These are phyloP conservation scores for Leccinum variicolor DNA, from an alignment of 768 basidiomycete species.

Conservation along the genomic window DNA sequence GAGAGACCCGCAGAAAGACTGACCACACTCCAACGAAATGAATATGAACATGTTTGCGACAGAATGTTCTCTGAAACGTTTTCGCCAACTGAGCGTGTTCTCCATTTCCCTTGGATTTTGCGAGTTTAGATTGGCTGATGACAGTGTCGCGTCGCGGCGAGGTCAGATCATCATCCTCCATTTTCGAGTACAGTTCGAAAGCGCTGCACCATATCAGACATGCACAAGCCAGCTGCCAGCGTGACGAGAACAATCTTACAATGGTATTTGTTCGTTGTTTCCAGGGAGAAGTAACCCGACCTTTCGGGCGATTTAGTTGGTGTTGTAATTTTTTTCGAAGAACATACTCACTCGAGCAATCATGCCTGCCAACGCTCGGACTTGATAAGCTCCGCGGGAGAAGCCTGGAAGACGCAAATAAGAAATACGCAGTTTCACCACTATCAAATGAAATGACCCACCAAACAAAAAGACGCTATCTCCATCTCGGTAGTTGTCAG, in stretches of 20 bases:
- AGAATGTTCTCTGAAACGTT: constrained; percentile 37
- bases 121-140: constrained; percentile 3
- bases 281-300: constrained; percentile 41
- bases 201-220: constrained; percentile 26
- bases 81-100: constrained; percentile 21
- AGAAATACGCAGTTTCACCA: neutral
- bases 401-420: constrained; percentile 31
- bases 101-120: constrained; percentile 8
- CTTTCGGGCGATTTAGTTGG: constrained; percentile 15
- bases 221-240: neutral
- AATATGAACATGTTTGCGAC: constrained; percentile 31
- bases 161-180: constrained; percentile 14
- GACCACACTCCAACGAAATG: constrained; percentile 48
- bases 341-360: constrained; percentile 33
- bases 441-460: constrained; percentile 5
- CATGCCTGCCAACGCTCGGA: constrained; percentile 42
- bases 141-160: constrained; percentile 10
- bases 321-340: neutral
- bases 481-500: constrained; percentile 35
- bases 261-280: constrained; percentile 40
- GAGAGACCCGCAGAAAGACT: neutral
- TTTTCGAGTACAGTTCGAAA: constrained; percentile 36
- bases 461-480: constrained; percentile 43
- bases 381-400: constrained; percentile 49
- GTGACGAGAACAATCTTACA: constrained; percentile 20